These are phyloP conservation scores for Scheffersomyces cryptocercus DNA, from an alignment of 1,139 yeast genomes.

Conservation along the genomic window DNA sequence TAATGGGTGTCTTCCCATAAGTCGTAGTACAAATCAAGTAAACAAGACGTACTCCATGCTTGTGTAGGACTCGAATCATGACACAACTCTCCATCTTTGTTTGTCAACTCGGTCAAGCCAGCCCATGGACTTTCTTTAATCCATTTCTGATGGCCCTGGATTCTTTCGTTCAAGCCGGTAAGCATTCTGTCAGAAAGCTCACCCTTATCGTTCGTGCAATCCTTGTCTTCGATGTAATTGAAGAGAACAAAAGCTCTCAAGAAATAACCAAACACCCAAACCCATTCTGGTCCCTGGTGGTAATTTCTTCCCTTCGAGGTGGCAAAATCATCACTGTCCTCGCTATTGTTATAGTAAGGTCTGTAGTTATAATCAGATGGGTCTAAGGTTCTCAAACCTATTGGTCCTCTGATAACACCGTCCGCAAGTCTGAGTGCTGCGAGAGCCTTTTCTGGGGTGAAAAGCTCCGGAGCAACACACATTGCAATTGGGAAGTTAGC, in stretches of 20 bases:
- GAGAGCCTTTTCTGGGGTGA: constrained; percentile 60
- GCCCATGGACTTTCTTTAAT: constrained; percentile 81
- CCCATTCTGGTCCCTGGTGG: constrained; percentile 99
- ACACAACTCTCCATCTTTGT: constrained; percentile 81
- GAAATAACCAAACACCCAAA: constrained; percentile 88
- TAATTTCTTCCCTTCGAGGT: constrained; percentile 95
- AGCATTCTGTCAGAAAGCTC: constrained; percentile 14
- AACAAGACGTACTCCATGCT: constrained; percentile 92
- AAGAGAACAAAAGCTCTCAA: constrained; percentile 70
- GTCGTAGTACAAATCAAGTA: constrained; percentile 78
- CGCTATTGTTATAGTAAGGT: constrained; percentile 81
- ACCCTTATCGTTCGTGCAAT: constrained; percentile 29
- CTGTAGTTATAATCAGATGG: constrained; percentile 90
- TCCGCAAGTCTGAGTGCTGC: constrained; percentile 74
- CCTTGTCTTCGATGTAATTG: constrained; percentile 38
- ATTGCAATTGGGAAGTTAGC: constrained; percentile 93
- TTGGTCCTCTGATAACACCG: constrained; percentile 73
- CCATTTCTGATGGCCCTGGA: constrained; percentile 70
- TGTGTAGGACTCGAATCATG: constrained; percentile 91
- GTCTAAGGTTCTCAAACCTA: constrained; percentile 90
- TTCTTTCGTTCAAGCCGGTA: constrained; percentile 50
- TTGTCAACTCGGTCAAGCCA: constrained; percentile 89
- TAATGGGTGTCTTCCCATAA: constrained; percentile 33
- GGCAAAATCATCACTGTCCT: constrained; percentile 82
- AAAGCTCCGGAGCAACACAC: constrained; percentile 91